Evolutionary conservation across 192 early-diverging fungal species (phyloP).

Genomic region (Gonapodya sp.): DNA sequence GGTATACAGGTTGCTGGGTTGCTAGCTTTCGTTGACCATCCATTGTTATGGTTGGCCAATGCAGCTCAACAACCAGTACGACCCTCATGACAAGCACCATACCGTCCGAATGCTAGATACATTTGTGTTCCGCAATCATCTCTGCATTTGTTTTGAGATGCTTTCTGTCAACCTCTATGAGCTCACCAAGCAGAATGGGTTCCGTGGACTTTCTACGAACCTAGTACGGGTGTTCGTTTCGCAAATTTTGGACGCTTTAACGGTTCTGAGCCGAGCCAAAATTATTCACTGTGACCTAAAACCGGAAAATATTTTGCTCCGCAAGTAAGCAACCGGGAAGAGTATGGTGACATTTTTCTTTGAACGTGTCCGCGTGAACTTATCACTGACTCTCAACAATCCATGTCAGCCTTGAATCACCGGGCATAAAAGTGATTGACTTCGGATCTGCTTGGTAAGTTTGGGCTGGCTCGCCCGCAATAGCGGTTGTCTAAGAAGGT

Average conservation of each 20-base stretch:
- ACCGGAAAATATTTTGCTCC: constrained; percentile 92
- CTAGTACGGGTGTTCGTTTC: constrained; percentile 85
- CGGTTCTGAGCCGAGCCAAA: constrained; percentile 70
- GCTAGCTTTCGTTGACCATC: not conserved
- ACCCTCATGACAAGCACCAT: constrained; percentile 78
- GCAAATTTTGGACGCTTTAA: constrained; percentile 88
- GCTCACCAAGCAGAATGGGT: constrained; percentile 95
- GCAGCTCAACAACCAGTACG: constrained; percentile 82
- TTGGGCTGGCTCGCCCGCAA: not conserved
- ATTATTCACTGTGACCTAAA: constrained; percentile 99
- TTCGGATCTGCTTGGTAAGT: constrained; percentile 84
- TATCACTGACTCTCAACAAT: too few species aligned
- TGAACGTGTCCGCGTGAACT: not conserved
- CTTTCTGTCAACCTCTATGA: constrained; percentile 96
- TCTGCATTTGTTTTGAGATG: constrained; percentile 96
- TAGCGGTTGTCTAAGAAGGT: not conserved
- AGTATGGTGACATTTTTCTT: not conserved
- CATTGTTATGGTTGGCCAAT: not conserved
- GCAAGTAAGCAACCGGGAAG: constrained; percentile 43
- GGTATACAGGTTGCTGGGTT: not conserved
- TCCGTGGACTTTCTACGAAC: constrained; percentile 86
- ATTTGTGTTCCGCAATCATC: constrained; percentile 86
- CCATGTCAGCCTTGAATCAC: constrained; percentile 67
- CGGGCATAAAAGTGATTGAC: constrained; percentile 95
- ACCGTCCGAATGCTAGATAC: constrained; percentile 80